Base-by-base conservation (phyloP, 495 filamentous ascomycete genomes). In the Melanomma pulvis-pyrius region DNA sequence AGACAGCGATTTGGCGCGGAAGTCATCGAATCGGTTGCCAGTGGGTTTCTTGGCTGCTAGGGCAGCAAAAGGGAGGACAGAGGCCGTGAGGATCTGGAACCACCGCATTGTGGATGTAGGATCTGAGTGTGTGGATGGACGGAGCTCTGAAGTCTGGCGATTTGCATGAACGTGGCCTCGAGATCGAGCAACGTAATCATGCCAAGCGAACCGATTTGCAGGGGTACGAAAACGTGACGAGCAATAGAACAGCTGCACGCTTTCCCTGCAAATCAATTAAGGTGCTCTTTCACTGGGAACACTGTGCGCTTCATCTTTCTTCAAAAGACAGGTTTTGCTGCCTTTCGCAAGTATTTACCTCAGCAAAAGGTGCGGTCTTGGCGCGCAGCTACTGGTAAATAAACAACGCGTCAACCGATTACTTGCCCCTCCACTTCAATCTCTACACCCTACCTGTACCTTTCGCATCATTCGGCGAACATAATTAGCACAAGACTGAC, bases 1-100 rank as follows among this genome's bases (percentile, higher is more conserved):
- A 28, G 87, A 80, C 57, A 86, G 83, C 39, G 90, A 84, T 70
- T 90, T 85, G 53, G 82, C 67, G 72, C 89, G 85, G 79, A 89
- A 92, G 57, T 81, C 79, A 50, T 84, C 74, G 78, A 96, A 96
- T 55, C 80, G 85, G 56, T 77, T 79, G 58, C 73, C 77, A 53
- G 81, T 72, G 32, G 82, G 60, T 70, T 80, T 83, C 74, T 86
- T 88, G 62, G 87, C 83, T 59, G 83, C 82, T 69, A 86, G 70
- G 73, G 79, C 78, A 61, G 84, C 66, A 72, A 84, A 71, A 72
- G 80, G 68, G 73, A 89, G 77, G 71, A 85, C 44, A 68, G 80
- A 67, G 64, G 82, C 71, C 29, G 77, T 78, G 63, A 90, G 79
- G 62, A 86, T 73, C 73, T 84, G 67, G 21, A 74, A 50, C 49